Conservation (phyloP, 202 grass and related monocot species). For the Schoenoplectus tabernaemontani region DNA sequence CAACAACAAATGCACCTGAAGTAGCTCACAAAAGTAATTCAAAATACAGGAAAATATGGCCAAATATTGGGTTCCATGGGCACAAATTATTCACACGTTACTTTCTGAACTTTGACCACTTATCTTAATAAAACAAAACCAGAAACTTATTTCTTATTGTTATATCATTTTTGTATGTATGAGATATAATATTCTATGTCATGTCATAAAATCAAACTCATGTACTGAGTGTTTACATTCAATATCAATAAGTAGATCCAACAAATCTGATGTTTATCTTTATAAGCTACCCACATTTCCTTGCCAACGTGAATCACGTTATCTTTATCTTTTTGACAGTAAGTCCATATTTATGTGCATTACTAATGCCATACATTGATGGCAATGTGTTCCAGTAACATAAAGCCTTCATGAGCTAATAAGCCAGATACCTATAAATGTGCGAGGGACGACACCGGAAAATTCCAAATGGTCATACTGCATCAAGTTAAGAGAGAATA, state of each 20-base stretch:
- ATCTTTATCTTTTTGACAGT: background rate
- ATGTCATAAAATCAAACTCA: background rate
- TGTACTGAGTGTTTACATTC: background rate
- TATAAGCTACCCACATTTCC: background rate
- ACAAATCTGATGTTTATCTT: background rate
- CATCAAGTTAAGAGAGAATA: constrained; percentile 12
- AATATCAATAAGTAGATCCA: background rate
- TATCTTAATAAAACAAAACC: background rate
- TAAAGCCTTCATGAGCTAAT: constrained; percentile 1
- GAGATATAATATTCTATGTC: background rate
- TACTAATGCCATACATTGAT: background rate
- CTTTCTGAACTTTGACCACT: background rate
- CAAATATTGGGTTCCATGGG: background rate
- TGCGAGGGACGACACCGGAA: constrained; percentile 89
- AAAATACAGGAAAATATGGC: background rate
- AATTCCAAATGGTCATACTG: constrained; percentile 95
- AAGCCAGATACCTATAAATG: constrained; percentile 75
- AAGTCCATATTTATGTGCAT: background rate
- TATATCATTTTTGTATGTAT: background rate
- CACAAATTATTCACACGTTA: background rate
- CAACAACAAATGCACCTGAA: constrained; percentile 69
- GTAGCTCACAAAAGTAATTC: constrained; percentile 8
- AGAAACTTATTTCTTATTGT: background rate
- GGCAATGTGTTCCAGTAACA: background rate
- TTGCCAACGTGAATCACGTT: background rate